Evolutionary conservation across 495 filamentous ascomycete species (phyloP).

Genomic region (Penicillium angulare): DNA sequence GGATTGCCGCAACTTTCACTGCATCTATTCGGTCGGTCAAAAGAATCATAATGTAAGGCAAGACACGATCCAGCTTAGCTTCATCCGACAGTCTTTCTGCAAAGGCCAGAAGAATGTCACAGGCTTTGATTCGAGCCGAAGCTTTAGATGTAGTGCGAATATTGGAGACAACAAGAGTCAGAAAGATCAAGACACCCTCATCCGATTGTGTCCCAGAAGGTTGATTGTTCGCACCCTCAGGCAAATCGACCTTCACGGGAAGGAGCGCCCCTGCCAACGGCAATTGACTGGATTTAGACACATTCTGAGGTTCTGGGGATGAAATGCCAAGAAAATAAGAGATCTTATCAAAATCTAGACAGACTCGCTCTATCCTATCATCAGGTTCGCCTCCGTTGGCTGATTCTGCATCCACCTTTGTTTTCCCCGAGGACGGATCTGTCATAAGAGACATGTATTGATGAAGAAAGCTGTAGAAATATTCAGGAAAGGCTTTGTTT

Average conservation of each 20-base stretch:
- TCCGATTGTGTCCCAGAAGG: conserved; percentile 45
- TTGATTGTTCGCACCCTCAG: conserved; percentile 65
- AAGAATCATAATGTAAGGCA: conserved; percentile 83
- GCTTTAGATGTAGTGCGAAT: conserved; percentile 85
- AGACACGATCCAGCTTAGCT: conserved; percentile 89
- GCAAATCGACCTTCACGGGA: conserved; percentile 86
- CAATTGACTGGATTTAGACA: conserved; percentile 20
- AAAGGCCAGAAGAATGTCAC: conserved; percentile 91
- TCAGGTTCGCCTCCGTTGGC: conserved; percentile 79
- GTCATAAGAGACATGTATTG: conserved; percentile 97
- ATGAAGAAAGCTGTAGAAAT: conserved; percentile 96
- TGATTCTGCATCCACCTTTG: conserved; percentile 57
- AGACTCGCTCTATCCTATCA: conserved; percentile 89
- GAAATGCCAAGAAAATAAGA: conserved; percentile 75
- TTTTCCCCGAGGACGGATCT: conserved; percentile 79
- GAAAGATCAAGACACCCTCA: conserved; percentile 89
- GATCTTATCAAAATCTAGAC: conserved; percentile 96
- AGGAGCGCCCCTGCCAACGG: conserved; percentile 46
- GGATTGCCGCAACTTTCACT: conserved; percentile 80
- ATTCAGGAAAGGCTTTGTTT: conserved; percentile 86
- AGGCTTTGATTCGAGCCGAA: conserved; percentile 83
- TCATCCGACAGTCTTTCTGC: conserved; percentile 91
- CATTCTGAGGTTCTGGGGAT: conserved; percentile 16
- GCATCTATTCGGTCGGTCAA: conserved; percentile 77
- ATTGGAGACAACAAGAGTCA: conserved; percentile 83